These are phyloP conservation scores for Akanthomyces uredinophilus DNA, from an alignment of 2,329 filamentous ascomycete genomes.

Conservation along the genomic window DNA sequence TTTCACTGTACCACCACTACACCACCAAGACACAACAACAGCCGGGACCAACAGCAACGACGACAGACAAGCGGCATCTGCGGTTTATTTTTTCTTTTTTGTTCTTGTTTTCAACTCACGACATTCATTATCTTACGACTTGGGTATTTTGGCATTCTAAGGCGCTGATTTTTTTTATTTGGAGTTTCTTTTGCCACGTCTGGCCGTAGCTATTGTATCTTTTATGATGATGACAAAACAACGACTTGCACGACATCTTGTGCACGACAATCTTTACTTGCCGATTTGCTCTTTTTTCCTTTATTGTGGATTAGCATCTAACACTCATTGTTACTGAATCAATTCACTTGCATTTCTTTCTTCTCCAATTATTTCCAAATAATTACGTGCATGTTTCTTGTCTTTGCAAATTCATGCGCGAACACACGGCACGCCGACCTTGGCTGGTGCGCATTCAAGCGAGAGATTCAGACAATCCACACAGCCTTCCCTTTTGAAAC, in stretches of 20 bases:
- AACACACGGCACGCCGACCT: too few species aligned
- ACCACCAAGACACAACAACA: not conserved
- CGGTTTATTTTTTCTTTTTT: not conserved
- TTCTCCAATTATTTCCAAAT: too few species aligned
- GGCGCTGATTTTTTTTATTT: slow-evolving; percentile 10
- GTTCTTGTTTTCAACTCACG: not conserved
- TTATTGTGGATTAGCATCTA: not conserved
- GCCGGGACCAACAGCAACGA: slow-evolving; percentile 4
- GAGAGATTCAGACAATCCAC: too few species aligned
- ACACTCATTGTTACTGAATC: not conserved
- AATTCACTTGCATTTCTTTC: too few species aligned
- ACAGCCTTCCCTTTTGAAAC: too few species aligned
- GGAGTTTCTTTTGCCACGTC: not conserved
- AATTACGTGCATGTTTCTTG: too few species aligned
- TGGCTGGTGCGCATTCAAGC: too few species aligned
- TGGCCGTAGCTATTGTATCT: not conserved
- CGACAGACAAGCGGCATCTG: not conserved
- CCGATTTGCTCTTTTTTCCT: not conserved
- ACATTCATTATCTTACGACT: slow-evolving; percentile 12
- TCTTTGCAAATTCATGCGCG: too few species aligned
- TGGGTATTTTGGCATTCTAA: slow-evolving; percentile 5
- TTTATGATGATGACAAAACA: not conserved
- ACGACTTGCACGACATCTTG: not conserved
- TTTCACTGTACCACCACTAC: not conserved
- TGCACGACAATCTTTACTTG: not conserved